These are phyloP conservation scores for Talaromyces sp. DNA, from an alignment of 2,329 filamentous ascomycete genomes.

Conservation along the genomic window DNA sequence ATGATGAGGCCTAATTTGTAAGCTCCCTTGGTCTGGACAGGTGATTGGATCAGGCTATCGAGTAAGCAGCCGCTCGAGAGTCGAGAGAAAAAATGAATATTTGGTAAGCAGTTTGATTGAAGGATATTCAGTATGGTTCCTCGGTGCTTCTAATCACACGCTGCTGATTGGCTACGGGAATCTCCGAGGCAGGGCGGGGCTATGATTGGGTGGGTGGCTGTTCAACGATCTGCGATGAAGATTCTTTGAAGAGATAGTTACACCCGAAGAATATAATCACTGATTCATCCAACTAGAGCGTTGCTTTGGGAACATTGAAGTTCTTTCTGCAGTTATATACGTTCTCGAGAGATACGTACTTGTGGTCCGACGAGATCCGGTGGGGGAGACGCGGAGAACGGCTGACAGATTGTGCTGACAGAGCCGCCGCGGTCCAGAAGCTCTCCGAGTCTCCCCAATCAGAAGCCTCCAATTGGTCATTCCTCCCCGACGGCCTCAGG, in stretches of 20 bases:
- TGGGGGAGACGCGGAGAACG: not conserved
- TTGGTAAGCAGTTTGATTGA: not conserved
- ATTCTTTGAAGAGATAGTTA: too few relatives aligned
- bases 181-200: not conserved
- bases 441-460: not conserved
- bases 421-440: conserved; percentile 9
- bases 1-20: not conserved
- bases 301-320: too few relatives aligned
- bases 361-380: not conserved
- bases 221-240: too few relatives aligned
- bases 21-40: not conserved
- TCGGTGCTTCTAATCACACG: not conserved
- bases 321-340: too few relatives aligned
- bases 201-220: not conserved
- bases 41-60: not conserved
- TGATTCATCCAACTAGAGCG: too few relatives aligned
- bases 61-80: not conserved
- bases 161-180: not conserved
- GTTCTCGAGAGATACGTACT: too few relatives aligned
- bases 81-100: not conserved
- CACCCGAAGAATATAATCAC: too few relatives aligned
- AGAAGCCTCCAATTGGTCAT: not conserved
- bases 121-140: not conserved
- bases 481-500: not conserved
- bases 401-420: not conserved